Evolutionary conservation across 2,329 filamentous ascomycete genomes (phyloP).

Genomic region (Fusarium heterosporum): DNA sequence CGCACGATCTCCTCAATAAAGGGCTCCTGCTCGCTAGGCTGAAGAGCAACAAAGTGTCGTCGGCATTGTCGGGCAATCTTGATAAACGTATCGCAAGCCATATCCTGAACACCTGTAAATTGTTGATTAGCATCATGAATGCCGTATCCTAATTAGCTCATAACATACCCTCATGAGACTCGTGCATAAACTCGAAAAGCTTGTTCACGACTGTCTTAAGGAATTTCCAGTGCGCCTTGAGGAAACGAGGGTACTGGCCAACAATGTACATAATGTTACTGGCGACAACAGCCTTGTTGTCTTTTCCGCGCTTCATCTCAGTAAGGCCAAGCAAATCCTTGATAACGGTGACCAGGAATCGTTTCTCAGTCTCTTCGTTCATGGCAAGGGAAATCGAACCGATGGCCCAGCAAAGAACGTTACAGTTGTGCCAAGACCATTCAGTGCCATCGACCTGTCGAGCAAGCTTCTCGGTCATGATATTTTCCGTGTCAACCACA

Average conservation of each 20-base stretch:
- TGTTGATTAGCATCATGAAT: conserved; percentile 42
- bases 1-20: conserved; percentile 99
- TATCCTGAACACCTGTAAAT: conserved; percentile 87
- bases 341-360: conserved; percentile 97
- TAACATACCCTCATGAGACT: conserved; percentile 89
- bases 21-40: conserved; percentile 92
- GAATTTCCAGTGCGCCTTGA: conserved; percentile 99
- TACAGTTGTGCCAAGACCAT: conserved; percentile 99
- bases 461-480: conserved; percentile 98
- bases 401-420: conserved; percentile 99
- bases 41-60: conserved; percentile 94
- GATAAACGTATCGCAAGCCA: conserved; percentile 99
- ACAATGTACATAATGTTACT: conserved; percentile 99
- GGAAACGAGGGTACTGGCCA: conserved; percentile 95
- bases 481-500: conserved; percentile 95
- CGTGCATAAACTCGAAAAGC: conserved; percentile 99
- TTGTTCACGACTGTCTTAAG: conserved; percentile 99
- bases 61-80: conserved; percentile 99
- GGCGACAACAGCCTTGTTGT: conserved; percentile 98
- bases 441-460: conserved; percentile 94
- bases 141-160: not conserved
- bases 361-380: conserved; percentile 99
- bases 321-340: conserved; percentile 97
- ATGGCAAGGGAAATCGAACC: conserved; percentile 98
- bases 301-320: conserved; percentile 99